A percentile compares a stretch with the other conserved stretches of the same genome.
phyloP scores from a whole-genome alignment of 73 alveolate species.

The Tetrahymena borealis region DNA sequence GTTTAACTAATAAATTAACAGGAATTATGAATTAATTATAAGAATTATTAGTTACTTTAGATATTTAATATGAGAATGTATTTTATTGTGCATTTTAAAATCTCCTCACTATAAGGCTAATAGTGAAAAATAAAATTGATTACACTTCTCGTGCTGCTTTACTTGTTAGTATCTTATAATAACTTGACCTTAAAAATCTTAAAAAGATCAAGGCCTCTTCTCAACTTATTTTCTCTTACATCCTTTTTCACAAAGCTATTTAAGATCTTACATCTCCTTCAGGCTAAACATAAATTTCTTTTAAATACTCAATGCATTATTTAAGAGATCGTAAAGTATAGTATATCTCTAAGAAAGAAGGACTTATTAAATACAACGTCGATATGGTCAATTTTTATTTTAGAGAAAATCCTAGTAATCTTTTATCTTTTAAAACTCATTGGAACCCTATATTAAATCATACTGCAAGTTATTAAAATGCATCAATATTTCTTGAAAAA shows the following conservation, averaged over 20 bases:
- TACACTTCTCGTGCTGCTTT: neutral
- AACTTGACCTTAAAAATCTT: neutral
- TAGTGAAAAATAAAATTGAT: neutral
- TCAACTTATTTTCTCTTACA: neutral
- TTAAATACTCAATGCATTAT: neutral
- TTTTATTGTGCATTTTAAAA: neutral
- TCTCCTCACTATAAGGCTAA: neutral
- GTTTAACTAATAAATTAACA: neutral
- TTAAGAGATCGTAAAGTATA: neutral
- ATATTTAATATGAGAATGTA: neutral
- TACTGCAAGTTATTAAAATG: neutral
- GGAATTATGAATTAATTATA: neutral
- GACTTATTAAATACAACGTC: neutral
- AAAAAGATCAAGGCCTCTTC: neutral
- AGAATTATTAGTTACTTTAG: neutral
- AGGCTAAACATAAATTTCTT: too few relatives aligned
- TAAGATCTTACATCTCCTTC: too few relatives aligned
- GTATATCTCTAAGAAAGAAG: neutral
- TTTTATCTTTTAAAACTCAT: neutral
- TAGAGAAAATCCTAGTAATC: neutral
- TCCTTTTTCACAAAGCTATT: too few relatives aligned
- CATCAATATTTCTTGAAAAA: neutral
- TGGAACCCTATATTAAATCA: neutral
- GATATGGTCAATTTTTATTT: neutral
- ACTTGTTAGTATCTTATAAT: neutral